phyloP scores from a whole-genome alignment of 768 basidiomycete species.

The Lentinula lateritia region DNA sequence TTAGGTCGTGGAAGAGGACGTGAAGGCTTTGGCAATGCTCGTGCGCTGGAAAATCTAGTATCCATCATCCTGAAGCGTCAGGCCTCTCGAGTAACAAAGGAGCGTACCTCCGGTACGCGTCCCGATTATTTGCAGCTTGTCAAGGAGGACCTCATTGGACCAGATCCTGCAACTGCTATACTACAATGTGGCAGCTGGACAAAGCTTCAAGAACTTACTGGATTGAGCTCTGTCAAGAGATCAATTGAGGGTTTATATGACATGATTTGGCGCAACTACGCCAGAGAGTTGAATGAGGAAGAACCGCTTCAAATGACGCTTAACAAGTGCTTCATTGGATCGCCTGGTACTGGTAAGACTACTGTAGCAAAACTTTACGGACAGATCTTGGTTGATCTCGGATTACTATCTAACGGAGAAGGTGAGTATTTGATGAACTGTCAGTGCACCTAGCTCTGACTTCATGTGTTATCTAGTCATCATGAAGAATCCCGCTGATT shows the following conservation, averaged over 20 bases:
- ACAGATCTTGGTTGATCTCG: conserved; percentile 52
- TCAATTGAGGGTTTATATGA: conserved; percentile 30
- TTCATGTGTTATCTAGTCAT: conserved; percentile 35
- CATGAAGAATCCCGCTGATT: conserved; percentile 64
- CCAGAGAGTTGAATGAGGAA: conserved; percentile 35
- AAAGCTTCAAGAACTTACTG: conserved; percentile 28
- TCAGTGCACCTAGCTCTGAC: too few species aligned
- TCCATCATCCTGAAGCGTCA: conserved; percentile 32
- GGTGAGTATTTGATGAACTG: conserved; percentile 41
- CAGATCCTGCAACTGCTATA: conserved; percentile 32
- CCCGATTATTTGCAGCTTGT: conserved; percentile 29
- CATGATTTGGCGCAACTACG: conserved; percentile 31
- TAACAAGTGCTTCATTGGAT: conserved; percentile 56
- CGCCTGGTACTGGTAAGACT: conserved; percentile 70
- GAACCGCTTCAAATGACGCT: conserved; percentile 33
- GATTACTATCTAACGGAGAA: conserved; percentile 69
- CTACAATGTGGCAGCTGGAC: conserved; percentile 28
- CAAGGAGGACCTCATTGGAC: conserved; percentile 39
- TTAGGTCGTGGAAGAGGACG: conserved; percentile 33
- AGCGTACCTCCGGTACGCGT: conserved; percentile 19
- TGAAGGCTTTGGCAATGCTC: conserved; percentile 40
- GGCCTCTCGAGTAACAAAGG: conserved; percentile 25
- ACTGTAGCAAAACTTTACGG: conserved; percentile 67
- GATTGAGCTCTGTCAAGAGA: conserved; percentile 31
- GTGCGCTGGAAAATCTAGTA: conserved; percentile 35